Evolutionary conservation across 345 rosid genomes (phyloP).

Genomic region (Moricandia moricandioides): DNA sequence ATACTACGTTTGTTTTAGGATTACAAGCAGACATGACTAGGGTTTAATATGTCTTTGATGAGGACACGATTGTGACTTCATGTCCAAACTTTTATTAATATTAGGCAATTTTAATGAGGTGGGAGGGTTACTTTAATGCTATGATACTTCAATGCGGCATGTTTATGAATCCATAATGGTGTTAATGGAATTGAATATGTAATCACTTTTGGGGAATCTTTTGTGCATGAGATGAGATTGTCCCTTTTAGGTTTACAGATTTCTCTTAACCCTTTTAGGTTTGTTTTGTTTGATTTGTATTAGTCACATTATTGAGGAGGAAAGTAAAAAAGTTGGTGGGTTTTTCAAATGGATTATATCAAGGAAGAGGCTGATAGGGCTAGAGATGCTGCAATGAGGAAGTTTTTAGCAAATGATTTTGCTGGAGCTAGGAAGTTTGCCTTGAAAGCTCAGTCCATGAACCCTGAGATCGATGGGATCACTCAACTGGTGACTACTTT

Average conservation of each 20-base stretch:
- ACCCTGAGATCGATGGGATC: constrained; percentile 56
- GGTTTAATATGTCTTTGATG: neutral
- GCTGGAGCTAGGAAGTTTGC: constrained; percentile 58
- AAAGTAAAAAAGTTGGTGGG: no score
- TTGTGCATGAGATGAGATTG: neutral
- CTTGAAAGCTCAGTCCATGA: constrained; percentile 56
- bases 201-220: neutral
- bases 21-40: neutral
- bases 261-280: neutral
- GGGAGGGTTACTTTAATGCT: neutral
- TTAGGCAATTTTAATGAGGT: neutral
- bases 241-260: neutral
- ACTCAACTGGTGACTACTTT: constrained; percentile 54
- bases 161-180: neutral
- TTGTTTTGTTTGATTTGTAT: neutral
- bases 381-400: constrained; percentile 54
- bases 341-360: constrained; percentile 48
- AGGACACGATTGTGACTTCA: neutral
- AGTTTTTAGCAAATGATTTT: constrained; percentile 47
- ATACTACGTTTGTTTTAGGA: neutral
- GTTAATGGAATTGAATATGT: neutral
- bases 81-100: neutral
- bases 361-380: constrained; percentile 58
- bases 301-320: neutral
- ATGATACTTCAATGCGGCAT: neutral